Conservation (phyloP, 2,329 filamentous ascomycete species). For the Fusarium mundagurra region DNA sequence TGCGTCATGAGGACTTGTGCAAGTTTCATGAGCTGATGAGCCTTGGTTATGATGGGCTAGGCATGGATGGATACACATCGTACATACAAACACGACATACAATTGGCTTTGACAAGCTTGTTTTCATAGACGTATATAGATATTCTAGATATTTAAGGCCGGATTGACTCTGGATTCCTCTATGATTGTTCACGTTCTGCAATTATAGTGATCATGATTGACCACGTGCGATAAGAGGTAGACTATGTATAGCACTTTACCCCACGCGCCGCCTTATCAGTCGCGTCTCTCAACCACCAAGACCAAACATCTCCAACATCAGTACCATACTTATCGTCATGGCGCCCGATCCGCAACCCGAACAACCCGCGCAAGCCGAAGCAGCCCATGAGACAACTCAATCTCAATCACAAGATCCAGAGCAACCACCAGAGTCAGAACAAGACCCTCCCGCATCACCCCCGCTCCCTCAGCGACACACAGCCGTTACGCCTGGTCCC, state of each 20-base stretch:
- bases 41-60: conserved; percentile 2
- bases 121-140: conserved; percentile 32
- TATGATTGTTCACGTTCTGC: not conserved
- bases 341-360: conserved; percentile 32
- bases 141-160: not conserved
- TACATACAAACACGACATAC: conserved; percentile 16
- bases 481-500: conserved; percentile 61
- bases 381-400: not conserved
- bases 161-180: not conserved
- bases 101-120: conserved; percentile 20
- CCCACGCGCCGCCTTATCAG: conserved; percentile 35
- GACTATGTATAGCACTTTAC: not conserved
- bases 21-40: conserved; percentile 15
- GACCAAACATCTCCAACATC: conserved; percentile 5
- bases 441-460: conserved; percentile 46
- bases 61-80: not conserved
- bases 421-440: conserved; percentile 2
- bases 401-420: conserved; percentile 13
- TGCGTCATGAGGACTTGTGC: conserved; percentile 3
- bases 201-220: not conserved
- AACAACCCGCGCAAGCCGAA: not conserved
- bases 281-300: conserved; percentile 35
- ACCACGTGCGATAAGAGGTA: conserved; percentile 33
- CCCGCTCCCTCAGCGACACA: conserved; percentile 54
- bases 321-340: conserved; percentile 8